Evolutionary conservation across 2,329 filamentous ascomycete species (phyloP).

Genomic region (Parastagonospora nodorum): DNA sequence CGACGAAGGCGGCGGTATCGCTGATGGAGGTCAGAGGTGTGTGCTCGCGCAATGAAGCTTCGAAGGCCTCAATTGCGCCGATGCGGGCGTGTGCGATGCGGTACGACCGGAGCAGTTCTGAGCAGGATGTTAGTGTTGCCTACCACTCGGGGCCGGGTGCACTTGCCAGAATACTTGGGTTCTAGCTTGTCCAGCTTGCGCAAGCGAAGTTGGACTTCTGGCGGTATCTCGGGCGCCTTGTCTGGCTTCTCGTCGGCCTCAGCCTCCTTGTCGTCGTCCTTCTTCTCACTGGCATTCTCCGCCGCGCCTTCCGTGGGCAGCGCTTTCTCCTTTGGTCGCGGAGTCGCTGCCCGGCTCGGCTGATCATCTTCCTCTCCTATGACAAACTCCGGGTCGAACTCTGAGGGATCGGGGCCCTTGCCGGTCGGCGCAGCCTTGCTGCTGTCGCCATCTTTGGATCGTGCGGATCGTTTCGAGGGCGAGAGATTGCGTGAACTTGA

Average conservation of each 20-base stretch:
- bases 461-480: slow-evolving; percentile 41
- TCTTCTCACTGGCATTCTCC: slow-evolving; percentile 36
- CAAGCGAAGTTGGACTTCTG: slow-evolving; percentile 75
- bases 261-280: slow-evolving; percentile 38
- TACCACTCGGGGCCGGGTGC: not conserved
- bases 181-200: slow-evolving; percentile 91
- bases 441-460: slow-evolving; percentile 39
- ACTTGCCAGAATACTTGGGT: slow-evolving; percentile 76
- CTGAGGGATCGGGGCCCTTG: slow-evolving; percentile 76
- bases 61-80: slow-evolving; percentile 88
- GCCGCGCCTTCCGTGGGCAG: slow-evolving; percentile 24
- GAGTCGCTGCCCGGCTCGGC: slow-evolving; percentile 65
- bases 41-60: slow-evolving; percentile 86
- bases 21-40: slow-evolving; percentile 88
- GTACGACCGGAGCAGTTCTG: slow-evolving; percentile 89
- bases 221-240: slow-evolving; percentile 64
- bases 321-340: slow-evolving; percentile 54
- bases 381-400: slow-evolving; percentile 85
- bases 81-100: slow-evolving; percentile 86
- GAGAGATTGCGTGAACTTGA: slow-evolving; percentile 52
- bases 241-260: slow-evolving; percentile 33
- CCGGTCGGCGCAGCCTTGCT: slow-evolving; percentile 52
- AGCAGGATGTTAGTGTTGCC: slow-evolving; percentile 17
- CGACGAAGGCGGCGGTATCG: slow-evolving; percentile 81
- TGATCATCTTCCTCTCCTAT: slow-evolving; percentile 80